Evolutionary conservation across 768 basidiomycete species (phyloP), one percentile per base, ranked within the genome.

Genomic region (Hygrophorus russula): DNA sequence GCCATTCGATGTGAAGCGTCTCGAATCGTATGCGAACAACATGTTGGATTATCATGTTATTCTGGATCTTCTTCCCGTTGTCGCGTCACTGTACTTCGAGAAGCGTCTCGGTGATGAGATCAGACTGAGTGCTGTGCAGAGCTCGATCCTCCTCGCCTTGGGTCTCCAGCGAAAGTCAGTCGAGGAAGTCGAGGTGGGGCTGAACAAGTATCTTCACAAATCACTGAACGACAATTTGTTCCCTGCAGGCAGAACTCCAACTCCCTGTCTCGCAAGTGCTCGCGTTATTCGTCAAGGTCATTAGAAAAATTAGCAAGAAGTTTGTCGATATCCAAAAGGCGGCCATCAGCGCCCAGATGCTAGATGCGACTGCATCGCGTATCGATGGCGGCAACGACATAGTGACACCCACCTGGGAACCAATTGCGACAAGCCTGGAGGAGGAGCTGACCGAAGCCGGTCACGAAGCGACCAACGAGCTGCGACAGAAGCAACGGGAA

Each of bases 31-130:
- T 51, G 85, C 91, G 0, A 92, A 96, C 59, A 91, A 91, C 57
- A 82, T 85, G 78, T 72, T 98, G 33, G 96, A 98, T 61, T 97
- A 94, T 54, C 96, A 98, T 57, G 90, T 94, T 52, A 76, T 98
- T 45, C 71, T 98, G 32, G 96, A 99, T 59, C 70, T 98, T 18
- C 70, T 99, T 12, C 94, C 96, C 0, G 73, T 68, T 0, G 64
- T 91, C 30, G 79, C 90, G 2, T 64, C 72, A n/a, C 68, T 97
- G 11, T 94, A 83, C 64, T 99, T 98, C 59, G 78, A 89, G 53
- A 73, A 69, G 51, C 73, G 80, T 27, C 59, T 85, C 5, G 80
- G 78, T 1, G 69, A 69, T 4, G 80, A 80, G 13, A 65, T 85
- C 14, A 74, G 64, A 35, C 61, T 98, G 14, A 88, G 86, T 33